Conservation (phyloP, 495 filamentous ascomycete species). For the Chaetomium tenue region DNA sequence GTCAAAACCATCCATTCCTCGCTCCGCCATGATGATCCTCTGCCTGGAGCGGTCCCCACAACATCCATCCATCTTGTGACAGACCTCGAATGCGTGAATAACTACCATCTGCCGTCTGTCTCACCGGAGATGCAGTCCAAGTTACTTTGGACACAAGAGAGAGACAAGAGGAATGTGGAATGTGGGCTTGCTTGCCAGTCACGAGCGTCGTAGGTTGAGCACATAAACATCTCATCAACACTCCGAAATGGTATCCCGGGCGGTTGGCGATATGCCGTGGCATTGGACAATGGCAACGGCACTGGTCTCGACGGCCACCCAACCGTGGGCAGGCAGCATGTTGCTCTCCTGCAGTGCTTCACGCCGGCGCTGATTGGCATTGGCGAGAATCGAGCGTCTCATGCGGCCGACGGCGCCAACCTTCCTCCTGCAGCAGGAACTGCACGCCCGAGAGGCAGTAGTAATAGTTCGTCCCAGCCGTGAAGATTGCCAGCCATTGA, state of each 20-base stretch:
- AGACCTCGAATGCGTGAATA: constrained; percentile 8
- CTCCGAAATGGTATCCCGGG: constrained; percentile 19
- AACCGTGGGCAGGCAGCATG: constrained; percentile 5
- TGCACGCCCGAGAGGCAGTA: constrained; percentile 11
- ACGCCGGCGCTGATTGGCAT: constrained; percentile 11
- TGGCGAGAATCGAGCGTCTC: neutral
- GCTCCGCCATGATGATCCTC: constrained; percentile 3
- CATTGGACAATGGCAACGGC: constrained; percentile 16
- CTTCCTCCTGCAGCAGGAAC: constrained; percentile 16
- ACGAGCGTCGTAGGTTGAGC: neutral
- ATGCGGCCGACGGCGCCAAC: constrained; percentile 10
- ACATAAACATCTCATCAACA: neutral
- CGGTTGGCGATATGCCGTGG: constrained; percentile 8
- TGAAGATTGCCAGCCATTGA: constrained; percentile 14
- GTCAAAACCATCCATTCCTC: neutral
- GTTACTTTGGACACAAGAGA: neutral
- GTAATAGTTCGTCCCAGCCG: constrained; percentile 9
- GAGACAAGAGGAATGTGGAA: too few relatives aligned
- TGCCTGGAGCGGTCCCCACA: constrained; percentile 9
- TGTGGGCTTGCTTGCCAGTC: neutral
- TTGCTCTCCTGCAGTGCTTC: constrained; percentile 9
- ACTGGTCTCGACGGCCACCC: neutral
- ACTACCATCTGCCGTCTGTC: neutral
- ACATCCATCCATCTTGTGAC: constrained; percentile 13
- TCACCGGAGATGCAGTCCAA: neutral